Evolutionary conservation across 495 filamentous ascomycete species (phyloP), one percentile per base, ranked within the genome.

Genomic region (Geoglossum glabrum): DNA sequence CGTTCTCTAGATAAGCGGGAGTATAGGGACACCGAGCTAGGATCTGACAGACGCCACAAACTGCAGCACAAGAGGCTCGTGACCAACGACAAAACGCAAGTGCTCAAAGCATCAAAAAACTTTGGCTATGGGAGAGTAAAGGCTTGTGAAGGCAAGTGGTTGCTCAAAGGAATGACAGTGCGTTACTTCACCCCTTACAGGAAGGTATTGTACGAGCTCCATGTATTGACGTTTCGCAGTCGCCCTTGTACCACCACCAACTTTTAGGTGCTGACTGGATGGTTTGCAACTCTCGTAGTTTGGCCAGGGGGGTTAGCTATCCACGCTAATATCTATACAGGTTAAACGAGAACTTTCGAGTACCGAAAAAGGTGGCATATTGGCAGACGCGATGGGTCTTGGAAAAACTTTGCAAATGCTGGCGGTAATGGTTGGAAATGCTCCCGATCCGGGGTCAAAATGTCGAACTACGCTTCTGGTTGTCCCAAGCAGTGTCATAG

Each of bases 321-420:
- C 8, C 0, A n/a, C 57, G n/a, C 40, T 45, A 21, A 45, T 45
- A 21, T 21, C 23, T 19, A 3, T 13, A 13, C 17, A 58, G 57
- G 25, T 34, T 40, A 34, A 36, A 3, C 57, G 57, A 19, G 57
- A 59, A 34, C 13, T 23, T 15, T 31, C 5, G 10, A 40, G 19
- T 17, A 4, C 4, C 15, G 43, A 46, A 27, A 33, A 55, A 23
- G 57, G 57, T n/a, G 57, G 57, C 0, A 55, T 59, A 31, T 23
- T 43, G 26, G 59, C 54, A 7, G 59, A 60, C 21, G 54, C 40
- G 15, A 60, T 60, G 59, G 59, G 59, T 15, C 54, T 60, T 9
- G 59, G 59, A 3, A 60, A 60, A 26, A 60, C 54, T 17, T 17
- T 58, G 8, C 51, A 60, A 31, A 46, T 52, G 21, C 54, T 60